A percentile compares a stretch with the other conserved stretches of the same genome.
These are phyloP conservation scores for Beta vulgaris DNA, from an alignment of 148 eudicot species.

Conservation along the genomic window DNA sequence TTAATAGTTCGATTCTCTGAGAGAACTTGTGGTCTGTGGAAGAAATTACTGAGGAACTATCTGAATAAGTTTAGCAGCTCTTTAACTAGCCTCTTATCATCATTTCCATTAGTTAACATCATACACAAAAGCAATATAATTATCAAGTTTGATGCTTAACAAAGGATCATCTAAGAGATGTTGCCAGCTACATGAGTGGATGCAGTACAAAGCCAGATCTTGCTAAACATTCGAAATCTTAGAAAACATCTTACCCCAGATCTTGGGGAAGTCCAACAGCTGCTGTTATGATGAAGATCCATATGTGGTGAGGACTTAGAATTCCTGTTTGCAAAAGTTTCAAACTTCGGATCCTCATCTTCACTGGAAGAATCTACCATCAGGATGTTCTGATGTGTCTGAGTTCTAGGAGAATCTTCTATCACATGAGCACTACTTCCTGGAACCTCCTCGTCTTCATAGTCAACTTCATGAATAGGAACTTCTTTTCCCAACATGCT, in stretches of 20 bases:
- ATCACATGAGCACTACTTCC: constrained; percentile 34
- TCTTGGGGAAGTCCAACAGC: constrained; percentile 22
- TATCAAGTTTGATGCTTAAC: not conserved
- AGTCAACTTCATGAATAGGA: constrained; percentile 28
- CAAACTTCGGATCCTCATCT: constrained; percentile 42
- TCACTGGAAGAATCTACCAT: constrained; percentile 72
- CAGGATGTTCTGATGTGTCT: constrained; percentile 36
- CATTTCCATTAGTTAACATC: not conserved
- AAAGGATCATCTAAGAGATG: not conserved
- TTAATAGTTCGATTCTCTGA: not conserved
- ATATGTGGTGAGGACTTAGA: constrained; percentile 30
- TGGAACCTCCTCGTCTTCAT: constrained; percentile 23
- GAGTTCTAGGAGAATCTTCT: constrained; percentile 49
- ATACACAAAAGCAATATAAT: not conserved
- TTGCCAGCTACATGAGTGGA: not conserved
- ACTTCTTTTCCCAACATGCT: constrained; percentile 53
- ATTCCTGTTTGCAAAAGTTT: constrained; percentile 22
- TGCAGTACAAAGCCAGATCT: not conserved
- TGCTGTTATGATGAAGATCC: constrained; percentile 15
- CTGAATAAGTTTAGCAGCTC: not conserved
- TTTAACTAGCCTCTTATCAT: not conserved
- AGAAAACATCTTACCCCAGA: constrained; percentile 37
- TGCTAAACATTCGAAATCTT: not conserved
- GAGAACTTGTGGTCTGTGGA: not conserved
- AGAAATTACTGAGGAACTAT: not conserved